These are phyloP conservation scores for Calonectria hongkongensis DNA, from an alignment of 2,329 filamentous ascomycete species.

Conservation along the genomic window DNA sequence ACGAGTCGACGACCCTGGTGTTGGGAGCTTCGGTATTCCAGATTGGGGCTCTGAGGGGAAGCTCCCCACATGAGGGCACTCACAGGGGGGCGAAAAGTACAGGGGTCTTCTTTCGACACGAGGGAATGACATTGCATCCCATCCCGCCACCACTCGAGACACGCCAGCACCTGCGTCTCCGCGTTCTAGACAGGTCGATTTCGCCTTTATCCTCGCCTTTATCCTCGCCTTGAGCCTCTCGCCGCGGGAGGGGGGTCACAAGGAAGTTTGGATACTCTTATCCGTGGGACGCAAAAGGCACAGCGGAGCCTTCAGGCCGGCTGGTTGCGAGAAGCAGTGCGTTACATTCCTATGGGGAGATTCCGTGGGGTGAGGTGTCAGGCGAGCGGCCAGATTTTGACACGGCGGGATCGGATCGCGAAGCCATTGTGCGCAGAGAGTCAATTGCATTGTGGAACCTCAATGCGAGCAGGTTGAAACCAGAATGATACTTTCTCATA, in stretches of 20 bases:
- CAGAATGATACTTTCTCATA: not conserved
- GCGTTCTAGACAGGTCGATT: constrained; percentile 43
- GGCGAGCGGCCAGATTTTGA: not conserved
- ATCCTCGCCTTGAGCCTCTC: constrained; percentile 22
- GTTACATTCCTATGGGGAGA: constrained; percentile 5
- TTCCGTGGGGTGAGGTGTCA: constrained; percentile 32
- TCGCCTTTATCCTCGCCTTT: not conserved
- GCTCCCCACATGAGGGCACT: constrained; percentile 44
- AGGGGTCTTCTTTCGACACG: constrained; percentile 38
- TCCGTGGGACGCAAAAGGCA: constrained; percentile 11
- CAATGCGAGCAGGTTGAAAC: not conserved
- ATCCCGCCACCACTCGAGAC: constrained; percentile 38
- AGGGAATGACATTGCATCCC: constrained; percentile 38
- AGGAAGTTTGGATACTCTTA: not conserved
- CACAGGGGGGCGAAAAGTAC: constrained; percentile 19
- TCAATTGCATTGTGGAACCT: not conserved
- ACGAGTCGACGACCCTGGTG: too few species aligned
- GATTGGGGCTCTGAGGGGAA: not conserved
- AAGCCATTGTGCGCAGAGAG: too few species aligned
- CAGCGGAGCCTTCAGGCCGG: not conserved
- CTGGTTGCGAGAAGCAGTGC: not conserved
- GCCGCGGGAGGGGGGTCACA: not conserved
- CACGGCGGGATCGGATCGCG: not conserved
- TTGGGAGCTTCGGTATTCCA: too few species aligned
- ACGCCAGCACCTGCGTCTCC: constrained; percentile 35